Conservation (phyloP, 2,329 filamentous ascomycete genomes). For the Paecilomyces fulvus region DNA sequence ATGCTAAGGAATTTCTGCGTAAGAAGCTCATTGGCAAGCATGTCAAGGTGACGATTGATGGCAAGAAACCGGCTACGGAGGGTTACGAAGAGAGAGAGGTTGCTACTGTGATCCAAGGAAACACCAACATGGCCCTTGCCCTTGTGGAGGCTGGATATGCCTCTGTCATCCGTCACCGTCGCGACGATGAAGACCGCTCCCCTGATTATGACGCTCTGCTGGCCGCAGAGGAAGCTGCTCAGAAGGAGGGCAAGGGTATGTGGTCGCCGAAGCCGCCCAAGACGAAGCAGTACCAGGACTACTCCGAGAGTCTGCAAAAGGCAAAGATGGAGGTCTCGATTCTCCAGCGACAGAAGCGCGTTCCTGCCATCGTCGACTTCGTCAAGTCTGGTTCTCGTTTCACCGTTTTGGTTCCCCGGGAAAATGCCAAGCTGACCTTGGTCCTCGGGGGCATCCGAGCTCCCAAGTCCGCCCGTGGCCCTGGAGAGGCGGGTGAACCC, state of each 20-base stretch:
- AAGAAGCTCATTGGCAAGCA: conserved; percentile 96
- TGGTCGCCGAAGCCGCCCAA: conserved; percentile 87
- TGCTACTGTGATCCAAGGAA: conserved; percentile 72
- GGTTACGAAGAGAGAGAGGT: conserved; percentile 94
- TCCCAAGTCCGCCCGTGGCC: conserved; percentile 73
- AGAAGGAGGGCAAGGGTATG: conserved; percentile 85
- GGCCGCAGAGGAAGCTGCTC: conserved; percentile 50
- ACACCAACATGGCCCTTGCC: conserved; percentile 75
- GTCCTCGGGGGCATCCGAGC: conserved; percentile 89
- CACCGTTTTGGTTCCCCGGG: conserved; percentile 80
- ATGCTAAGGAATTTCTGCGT: conserved; percentile 91
- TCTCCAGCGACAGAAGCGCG: conserved; percentile 81
- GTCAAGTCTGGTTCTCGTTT: conserved; percentile 96
- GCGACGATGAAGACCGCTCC: conserved; percentile 88
- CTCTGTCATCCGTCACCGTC: conserved; percentile 87
- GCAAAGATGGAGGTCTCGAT: conserved; percentile 88
- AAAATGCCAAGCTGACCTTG: conserved; percentile 89
- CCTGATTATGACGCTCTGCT: conserved; percentile 71
- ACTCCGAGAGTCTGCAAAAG: conserved; percentile 87
- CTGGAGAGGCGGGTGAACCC: conserved; percentile 76
- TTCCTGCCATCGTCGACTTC: conserved; percentile 90
- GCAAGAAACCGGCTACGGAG: conserved; percentile 79
- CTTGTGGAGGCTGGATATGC: conserved; percentile 91
- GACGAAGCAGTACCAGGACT: conserved; percentile 73
- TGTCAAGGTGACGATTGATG: conserved; percentile 80